These are phyloP conservation scores for Oropetium thomaeum DNA, from an alignment of 176 grass and related monocot species.

Conservation along the genomic window DNA sequence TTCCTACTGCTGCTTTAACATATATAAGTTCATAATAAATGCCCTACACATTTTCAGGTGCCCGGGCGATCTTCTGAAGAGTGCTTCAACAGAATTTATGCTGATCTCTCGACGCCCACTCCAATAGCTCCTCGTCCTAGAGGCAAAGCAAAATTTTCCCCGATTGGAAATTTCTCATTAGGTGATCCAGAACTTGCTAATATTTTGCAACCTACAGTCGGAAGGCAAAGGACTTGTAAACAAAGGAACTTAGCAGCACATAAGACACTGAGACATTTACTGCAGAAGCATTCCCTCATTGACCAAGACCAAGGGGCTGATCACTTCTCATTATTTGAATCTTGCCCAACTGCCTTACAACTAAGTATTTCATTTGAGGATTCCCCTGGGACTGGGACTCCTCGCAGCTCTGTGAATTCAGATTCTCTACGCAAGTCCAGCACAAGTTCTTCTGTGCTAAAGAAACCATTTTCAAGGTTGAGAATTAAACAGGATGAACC, in stretches of 20 bases:
- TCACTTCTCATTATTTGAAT: slow-evolving; percentile 82
- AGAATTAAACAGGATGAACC: slow-evolving; percentile 27
- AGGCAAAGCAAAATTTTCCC: slow-evolving; percentile 52
- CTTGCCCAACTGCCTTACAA: slow-evolving; percentile 43
- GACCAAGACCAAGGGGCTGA: slow-evolving; percentile 64
- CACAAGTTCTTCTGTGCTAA: slow-evolving; percentile 27
- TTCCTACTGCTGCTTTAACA: background rate
- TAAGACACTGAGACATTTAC: slow-evolving; percentile 70
- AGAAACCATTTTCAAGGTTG: slow-evolving; percentile 39
- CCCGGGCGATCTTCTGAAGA: slow-evolving; percentile 72
- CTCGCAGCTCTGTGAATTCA: slow-evolving; percentile 25
- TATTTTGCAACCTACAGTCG: slow-evolving; percentile 27
- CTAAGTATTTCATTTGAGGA: slow-evolving; percentile 38
- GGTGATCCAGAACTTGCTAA: slow-evolving; percentile 46
- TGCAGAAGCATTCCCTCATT: slow-evolving; percentile 63
- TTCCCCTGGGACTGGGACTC: slow-evolving; percentile 52
- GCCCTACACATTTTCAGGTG: slow-evolving; percentile 49
- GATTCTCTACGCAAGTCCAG: slow-evolving; percentile 35
- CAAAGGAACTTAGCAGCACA: slow-evolving; percentile 49
- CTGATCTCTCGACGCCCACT: slow-evolving; percentile 63
- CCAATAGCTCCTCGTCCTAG: slow-evolving; percentile 57
- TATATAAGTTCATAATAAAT: too few species aligned
- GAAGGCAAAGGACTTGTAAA: slow-evolving; percentile 44
- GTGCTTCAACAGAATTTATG: slow-evolving; percentile 79
- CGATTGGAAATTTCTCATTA: slow-evolving; percentile 51